Evolutionary conservation across 2,329 filamentous ascomycete species (phyloP), one percentile per base, ranked within the genome.

Genomic region (Curvularia spicifera): DNA sequence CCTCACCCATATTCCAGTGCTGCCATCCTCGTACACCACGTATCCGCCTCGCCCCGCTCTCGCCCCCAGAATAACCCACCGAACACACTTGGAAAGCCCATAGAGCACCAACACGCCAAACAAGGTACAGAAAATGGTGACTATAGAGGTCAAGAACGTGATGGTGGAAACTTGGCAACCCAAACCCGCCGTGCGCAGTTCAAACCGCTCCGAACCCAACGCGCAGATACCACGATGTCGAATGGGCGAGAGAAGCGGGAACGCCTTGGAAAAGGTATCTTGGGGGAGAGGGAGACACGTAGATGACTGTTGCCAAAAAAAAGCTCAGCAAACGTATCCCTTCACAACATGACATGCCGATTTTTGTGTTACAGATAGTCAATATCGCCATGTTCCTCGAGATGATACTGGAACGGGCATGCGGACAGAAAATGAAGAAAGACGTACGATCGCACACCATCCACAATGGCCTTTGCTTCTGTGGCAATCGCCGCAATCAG

Each of bases 161-260:
- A 78, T 79, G 6, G 80, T 81, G 0, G 79, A 81, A 48, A 80
- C 80, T 51, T 78, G 75, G 59, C 80, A 82, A 20, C 80, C 80
- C 0, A 82, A 65, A 5, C 78, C 71, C 18, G 69, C 67, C 9
- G 80, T 82, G 2, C 80, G 75, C 6, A 82, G 70, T 59, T 82
- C 80, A 56, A 78, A 82, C 49, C 79, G 74, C 66, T 81, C 80
- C 2, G 75, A 67, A 1, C 66, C 66, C 7, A 76, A 61, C 8
- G 75, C 79, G 53, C 77, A 76, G 40, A 75, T 72, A 44, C 63
- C 67, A 47, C 73, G 70, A 56, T 74, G 65, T 5, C 69, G 63
- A 12, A 80, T 61, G 1, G 80, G 79, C 1, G 77, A 71, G 20
- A 80, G 71, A 1, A 81, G 71, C 13, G 76, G 77, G 37, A 76